These are phyloP conservation scores for Phragmites australis DNA, from an alignment of 176 grass and related monocot genomes.

Conservation along the genomic window DNA sequence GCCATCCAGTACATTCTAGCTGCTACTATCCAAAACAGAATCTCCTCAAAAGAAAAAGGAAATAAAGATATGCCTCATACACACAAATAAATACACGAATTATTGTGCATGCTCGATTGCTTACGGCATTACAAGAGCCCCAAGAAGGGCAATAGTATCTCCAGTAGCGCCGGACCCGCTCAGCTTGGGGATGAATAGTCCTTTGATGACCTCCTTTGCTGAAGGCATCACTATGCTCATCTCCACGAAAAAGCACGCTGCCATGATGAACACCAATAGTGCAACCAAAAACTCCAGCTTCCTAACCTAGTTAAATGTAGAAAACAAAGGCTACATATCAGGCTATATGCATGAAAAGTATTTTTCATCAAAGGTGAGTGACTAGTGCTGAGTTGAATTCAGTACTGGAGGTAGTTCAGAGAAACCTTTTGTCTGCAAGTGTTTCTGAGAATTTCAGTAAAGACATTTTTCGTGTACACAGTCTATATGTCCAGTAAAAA, in stretches of 20 bases:
- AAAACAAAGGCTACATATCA: background rate
- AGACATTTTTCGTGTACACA: background rate
- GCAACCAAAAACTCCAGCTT: conserved; percentile 74
- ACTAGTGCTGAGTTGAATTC: background rate
- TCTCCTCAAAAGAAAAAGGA: background rate
- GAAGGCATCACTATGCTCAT: conserved; percentile 74
- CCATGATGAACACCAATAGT: conserved; percentile 66
- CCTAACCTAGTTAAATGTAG: conserved; percentile 45
- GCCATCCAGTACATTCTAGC: background rate
- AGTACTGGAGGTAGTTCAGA: background rate
- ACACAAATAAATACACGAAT: background rate
- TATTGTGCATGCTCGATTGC: background rate
- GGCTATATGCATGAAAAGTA: background rate
- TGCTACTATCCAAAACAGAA: background rate
- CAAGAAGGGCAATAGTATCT: conserved; percentile 76
- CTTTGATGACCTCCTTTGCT: conserved; percentile 57
- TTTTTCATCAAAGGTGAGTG: background rate
- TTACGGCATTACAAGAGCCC: conserved; percentile 91
- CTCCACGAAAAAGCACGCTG: conserved; percentile 71
- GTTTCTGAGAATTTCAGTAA: background rate
- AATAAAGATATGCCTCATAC: background rate
- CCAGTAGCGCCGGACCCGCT: conserved; percentile 48
- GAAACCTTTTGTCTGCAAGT: background rate
- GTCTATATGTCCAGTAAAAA: background rate
- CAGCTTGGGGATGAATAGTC: conserved; percentile 70